Percentiles rank a stretch among this genome's conserved stretches.
Conservation (phyloP, 164 flowering plant species). For the Chloranthus sessilifolius region DNA sequence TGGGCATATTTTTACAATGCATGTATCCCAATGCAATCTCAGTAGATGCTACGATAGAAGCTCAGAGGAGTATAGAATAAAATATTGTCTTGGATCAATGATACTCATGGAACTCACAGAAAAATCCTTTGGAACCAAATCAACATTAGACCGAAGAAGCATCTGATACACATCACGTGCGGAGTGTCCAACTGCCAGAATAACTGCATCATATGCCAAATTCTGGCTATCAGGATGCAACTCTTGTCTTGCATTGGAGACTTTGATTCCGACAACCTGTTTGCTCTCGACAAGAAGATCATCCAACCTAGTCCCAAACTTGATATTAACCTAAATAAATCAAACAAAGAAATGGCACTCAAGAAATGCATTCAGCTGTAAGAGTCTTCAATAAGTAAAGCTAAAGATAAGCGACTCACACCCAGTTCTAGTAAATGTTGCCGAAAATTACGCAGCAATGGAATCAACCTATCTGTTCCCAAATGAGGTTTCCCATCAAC, state of each 20-base stretch:
- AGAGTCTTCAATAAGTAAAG: background rate
- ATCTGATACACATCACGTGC: conserved; percentile 92
- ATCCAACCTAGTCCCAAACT: conserved; percentile 89
- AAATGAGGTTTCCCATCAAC: conserved; percentile 95
- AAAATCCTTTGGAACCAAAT: conserved; percentile 83
- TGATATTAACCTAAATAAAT: conserved; percentile 67
- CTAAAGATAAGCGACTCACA: conserved; percentile 40
- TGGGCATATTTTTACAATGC: no score
- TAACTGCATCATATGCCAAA: conserved; percentile 68
- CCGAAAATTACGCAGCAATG: conserved; percentile 76
- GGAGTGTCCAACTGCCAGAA: conserved; percentile 97
- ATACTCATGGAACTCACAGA: conserved; percentile 55
- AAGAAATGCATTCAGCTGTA: no score
- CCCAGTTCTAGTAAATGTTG: conserved; percentile 63
- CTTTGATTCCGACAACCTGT: conserved; percentile 61
- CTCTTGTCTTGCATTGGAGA: conserved; percentile 47
- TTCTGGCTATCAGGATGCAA: conserved; percentile 27
- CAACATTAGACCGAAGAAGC: conserved; percentile 73
- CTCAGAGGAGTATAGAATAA: no score
- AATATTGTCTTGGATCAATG: no score
- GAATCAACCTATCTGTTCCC: conserved; percentile 91
- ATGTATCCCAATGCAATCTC: no score
- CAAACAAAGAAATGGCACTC: conserved; percentile 2
- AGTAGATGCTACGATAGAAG: no score
- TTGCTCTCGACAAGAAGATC: conserved; percentile 62